Base-by-base conservation (phyloP, 192 early-diverging fungal genomes). In the Gigaspora rosea region DNA sequence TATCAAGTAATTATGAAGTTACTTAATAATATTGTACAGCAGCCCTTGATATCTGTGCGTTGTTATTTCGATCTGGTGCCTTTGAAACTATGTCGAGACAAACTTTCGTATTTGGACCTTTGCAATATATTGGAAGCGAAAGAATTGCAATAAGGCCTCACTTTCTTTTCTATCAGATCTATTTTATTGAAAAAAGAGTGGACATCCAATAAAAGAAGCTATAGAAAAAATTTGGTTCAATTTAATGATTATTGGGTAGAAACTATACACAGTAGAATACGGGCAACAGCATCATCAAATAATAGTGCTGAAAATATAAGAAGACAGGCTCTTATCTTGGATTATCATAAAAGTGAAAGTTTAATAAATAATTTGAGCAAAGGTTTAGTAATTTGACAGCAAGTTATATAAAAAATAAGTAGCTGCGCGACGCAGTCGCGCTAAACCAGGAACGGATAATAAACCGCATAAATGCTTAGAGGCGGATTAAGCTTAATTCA, bases 71-170 rank as follows among this genome's bases (percentile, higher is more conserved):
- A 51, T 67, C 65, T 41, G 36, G 36, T 11, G 8, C 35, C 2
- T 67, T 41, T 41, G 41, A 8, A 48, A 48, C 9, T 67, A 67
- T 12, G 11, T 67, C 0, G 36, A 67, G 32, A 54, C 49, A 54
- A 15, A 20, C 3, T 50, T 71, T 20, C 47, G 18, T 7, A 71
- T 71, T 8, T 71, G 69, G 69, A 54, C n/a, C n/a, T 71, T 71
- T 41, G 35, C 51, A 20, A 7, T 54, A 16, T 13, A 48, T 9
- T 71, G 47, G 47, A 71, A 71, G 50, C 8, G 36, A 22, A 71
- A 54, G 20, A 71, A 71, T 35, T 54, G 52, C 52, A 71, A 71
- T 54, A 71, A 71, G 20, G 49, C 69, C 1, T 49, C 49, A n/a
- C 12, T 52, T 8, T 1, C 6, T 7, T 71, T 71, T 71, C 32